Evolutionary conservation across 176 grass and related monocot genomes (phyloP).

Genomic region (Avena insularis): DNA sequence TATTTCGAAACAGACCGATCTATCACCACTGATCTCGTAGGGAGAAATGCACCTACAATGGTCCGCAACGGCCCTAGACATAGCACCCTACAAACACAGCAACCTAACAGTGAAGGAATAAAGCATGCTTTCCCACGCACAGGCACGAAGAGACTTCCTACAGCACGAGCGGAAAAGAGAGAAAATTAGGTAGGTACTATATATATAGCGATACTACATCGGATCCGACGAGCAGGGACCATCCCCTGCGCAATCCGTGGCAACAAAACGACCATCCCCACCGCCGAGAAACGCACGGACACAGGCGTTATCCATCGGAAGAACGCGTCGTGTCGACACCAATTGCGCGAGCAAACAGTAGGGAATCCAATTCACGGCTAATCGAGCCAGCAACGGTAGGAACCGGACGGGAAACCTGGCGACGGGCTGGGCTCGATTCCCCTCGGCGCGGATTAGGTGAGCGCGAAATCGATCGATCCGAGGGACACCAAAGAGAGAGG

Average conservation of each 20-base stretch:
- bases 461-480: background rate
- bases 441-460: background rate
- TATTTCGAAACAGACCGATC: background rate
- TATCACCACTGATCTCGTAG: background rate
- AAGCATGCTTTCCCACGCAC: background rate
- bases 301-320: background rate
- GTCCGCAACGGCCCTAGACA: background rate
- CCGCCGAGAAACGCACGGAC: too few species aligned
- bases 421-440: background rate
- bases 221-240: background rate
- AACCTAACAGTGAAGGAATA: background rate
- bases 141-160: background rate
- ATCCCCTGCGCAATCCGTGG: background rate
- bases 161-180: background rate
- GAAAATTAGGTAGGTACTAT: background rate
- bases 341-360: background rate
- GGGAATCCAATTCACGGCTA: background rate
- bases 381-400: background rate
- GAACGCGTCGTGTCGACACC: background rate
- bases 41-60: too few species aligned
- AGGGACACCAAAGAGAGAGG: background rate
- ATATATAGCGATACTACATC: background rate
- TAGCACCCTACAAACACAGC: background rate
- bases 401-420: background rate
- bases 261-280: background rate